Evolutionary conservation across 1,284 basidiomycete species (phyloP), one percentile per base, ranked within the genome.

Genomic region (Ceratobasidium sp.): DNA sequence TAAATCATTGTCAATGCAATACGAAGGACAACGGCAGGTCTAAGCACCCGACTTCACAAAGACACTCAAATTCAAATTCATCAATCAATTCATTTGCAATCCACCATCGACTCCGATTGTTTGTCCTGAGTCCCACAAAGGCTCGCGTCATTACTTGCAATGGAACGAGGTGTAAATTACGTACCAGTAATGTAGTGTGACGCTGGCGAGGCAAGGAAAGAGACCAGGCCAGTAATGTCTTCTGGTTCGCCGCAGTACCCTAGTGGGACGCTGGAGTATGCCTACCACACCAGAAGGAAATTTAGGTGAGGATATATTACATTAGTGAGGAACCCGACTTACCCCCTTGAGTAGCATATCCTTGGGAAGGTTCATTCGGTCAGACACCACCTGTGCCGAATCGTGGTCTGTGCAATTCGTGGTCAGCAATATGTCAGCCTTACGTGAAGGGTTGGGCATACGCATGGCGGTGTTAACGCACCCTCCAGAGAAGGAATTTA

Each of bases 391-490:
- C 25, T 67, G 35, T 8, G 64, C 64, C 13, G 64, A 31, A 20
- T 40, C 64, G 20, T 42, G 34, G 25, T 67, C 64, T 67, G 34
- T 22, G n/a, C 25, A 47, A n/a, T 60, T 65, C 70, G 42, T 60
- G 38, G 10, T 17, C 7, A 47, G 45, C 45, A 20, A 47, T 10
- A 22, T 20, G 38, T 40, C 38, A 40, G 38, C 38, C 38, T 40
- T 5, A 47, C 4, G 31, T 6, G 52, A 25, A n/a, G 7, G 1
- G 3, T 10, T 27, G 12, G 22, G 52, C 68, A 8, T 32, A 69
- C 74, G 73, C 75, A 76, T 76, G 40, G 73, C 70, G n/a, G 73
- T 74, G 43, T 72, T 70, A 31, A 74, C 71, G 5, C 73, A 72
- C 15, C 71, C 68, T 4, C 74, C 74, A 49, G 73, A 74, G 67